Evolutionary conservation across 352 stramenopile species (phyloP).

Genomic region (Phytophthora foliorum): DNA sequence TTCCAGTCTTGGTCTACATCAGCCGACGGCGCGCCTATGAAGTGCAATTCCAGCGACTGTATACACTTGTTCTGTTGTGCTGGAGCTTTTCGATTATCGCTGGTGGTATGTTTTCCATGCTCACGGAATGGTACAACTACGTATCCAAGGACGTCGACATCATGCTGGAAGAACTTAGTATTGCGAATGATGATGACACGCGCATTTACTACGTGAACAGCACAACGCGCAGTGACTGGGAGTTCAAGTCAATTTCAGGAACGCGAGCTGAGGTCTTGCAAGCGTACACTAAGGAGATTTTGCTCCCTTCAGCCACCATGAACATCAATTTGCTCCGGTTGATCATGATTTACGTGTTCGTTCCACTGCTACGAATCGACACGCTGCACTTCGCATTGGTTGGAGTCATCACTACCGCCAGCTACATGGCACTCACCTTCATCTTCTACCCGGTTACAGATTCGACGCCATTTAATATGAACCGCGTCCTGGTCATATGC

Average conservation of each 20-base stretch:
- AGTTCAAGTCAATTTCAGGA: constrained; percentile 64
- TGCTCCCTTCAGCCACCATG: constrained; percentile 75
- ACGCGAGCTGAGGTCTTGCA: constrained; percentile 69
- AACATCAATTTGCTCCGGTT: constrained; percentile 85
- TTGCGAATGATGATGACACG: constrained; percentile 38
- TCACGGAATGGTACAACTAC: constrained; percentile 86
- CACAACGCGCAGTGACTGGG: constrained; percentile 53
- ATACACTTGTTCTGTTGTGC: constrained; percentile 71
- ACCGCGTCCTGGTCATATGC: constrained; percentile 71
- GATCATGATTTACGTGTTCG: constrained; percentile 83
- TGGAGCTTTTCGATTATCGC: constrained; percentile 82
- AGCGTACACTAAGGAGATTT: constrained; percentile 69
- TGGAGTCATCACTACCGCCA: constrained; percentile 57
- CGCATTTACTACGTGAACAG: constrained; percentile 72
- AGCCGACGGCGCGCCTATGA: constrained; percentile 71
- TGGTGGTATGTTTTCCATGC: constrained; percentile 86
- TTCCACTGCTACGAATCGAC: constrained; percentile 79
- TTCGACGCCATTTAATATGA: constrained; percentile 70
- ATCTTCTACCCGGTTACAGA: constrained; percentile 75
- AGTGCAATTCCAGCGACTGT: constrained; percentile 79
- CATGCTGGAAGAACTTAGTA: constrained; percentile 66
- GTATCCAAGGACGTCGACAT: constrained; percentile 73
- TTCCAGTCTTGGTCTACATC: constrained; percentile 76
- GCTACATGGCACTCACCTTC: constrained; percentile 71
- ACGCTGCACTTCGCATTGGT: constrained; percentile 76